Evolutionary conservation across 306 rosid species (phyloP).

Genomic region (Quercus cerris): DNA sequence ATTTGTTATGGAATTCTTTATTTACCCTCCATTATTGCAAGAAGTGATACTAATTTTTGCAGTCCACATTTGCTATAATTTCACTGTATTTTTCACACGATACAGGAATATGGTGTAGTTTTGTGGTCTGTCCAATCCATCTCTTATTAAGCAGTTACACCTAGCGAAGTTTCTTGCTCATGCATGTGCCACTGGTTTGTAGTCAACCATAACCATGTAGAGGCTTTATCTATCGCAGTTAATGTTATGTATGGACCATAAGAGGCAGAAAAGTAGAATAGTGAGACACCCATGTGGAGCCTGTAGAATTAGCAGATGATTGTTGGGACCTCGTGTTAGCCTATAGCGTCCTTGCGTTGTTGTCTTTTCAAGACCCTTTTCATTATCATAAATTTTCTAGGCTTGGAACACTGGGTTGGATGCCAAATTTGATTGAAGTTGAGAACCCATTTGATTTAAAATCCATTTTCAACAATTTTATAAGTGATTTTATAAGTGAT

Average conservation of each 20-base stretch:
- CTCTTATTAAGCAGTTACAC: neutral
- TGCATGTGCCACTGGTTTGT: neutral
- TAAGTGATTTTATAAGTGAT: too few relatives aligned
- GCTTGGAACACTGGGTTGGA: neutral
- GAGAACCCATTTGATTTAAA: neutral
- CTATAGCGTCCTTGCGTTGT: neutral
- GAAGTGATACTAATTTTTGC: neutral
- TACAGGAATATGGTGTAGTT: neutral
- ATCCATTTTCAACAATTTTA: too few relatives aligned
- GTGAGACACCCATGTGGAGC: constrained; percentile 21
- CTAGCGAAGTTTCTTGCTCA: neutral
- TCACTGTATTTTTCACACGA: neutral
- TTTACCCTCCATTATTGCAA: neutral
- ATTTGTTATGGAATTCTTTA: too few relatives aligned
- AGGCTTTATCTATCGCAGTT: neutral
- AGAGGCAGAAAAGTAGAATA: neutral
- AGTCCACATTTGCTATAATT: neutral
- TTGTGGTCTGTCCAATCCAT: neutral
- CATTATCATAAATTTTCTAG: too few relatives aligned
- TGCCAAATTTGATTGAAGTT: neutral
- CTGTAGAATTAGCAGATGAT: neutral
- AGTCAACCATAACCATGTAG: neutral
- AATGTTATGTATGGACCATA: neutral
- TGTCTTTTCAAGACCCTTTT: neutral
- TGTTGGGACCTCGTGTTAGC: neutral